These are phyloP conservation scores for Rhizopogon vesiculosus DNA, from an alignment of 768 basidiomycete species.

Conservation along the genomic window DNA sequence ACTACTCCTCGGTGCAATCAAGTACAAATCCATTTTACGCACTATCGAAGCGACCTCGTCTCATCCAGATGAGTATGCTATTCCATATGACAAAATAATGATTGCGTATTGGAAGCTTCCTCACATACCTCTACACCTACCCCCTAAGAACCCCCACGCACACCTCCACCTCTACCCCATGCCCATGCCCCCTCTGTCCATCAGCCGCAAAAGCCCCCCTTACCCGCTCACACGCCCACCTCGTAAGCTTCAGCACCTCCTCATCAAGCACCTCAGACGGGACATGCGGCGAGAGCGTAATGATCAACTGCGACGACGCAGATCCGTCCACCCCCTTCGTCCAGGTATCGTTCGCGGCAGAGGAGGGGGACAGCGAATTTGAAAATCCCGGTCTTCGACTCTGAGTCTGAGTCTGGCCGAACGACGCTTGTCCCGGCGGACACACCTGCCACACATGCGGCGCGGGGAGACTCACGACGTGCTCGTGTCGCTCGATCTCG, in stretches of 20 bases:
- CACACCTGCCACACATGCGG: conserved; percentile 89
- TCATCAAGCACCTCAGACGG: conserved; percentile 58
- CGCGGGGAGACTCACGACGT: conserved; percentile 76
- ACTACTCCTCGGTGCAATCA: too few species aligned
- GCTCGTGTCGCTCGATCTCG: conserved; percentile 85
- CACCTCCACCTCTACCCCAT: conserved; percentile 50
- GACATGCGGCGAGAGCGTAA: conserved; percentile 81
- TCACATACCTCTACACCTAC: conserved; percentile 11
- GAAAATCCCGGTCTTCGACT: neutral
- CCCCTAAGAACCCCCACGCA: conserved; percentile 72
- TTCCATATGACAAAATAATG: too few species aligned
- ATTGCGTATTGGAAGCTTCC: too few species aligned
- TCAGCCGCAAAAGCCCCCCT: conserved; percentile 43
- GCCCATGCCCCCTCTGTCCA: conserved; percentile 21
- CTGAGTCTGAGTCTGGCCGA: conserved; percentile 6
- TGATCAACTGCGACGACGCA: conserved; percentile 48
- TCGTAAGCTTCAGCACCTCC: conserved; percentile 67
- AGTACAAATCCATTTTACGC: too few species aligned
- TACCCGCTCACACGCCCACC: conserved; percentile 72
- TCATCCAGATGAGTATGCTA: too few species aligned
- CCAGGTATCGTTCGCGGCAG: neutral
- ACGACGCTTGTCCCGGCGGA: conserved; percentile 28
- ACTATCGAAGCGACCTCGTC: neutral
- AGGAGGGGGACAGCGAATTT: conserved; percentile 3
- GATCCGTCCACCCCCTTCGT: neutral